These are phyloP conservation scores for Nemophila menziesii DNA, from an alignment of 257 asterid genomes.

Conservation along the genomic window DNA sequence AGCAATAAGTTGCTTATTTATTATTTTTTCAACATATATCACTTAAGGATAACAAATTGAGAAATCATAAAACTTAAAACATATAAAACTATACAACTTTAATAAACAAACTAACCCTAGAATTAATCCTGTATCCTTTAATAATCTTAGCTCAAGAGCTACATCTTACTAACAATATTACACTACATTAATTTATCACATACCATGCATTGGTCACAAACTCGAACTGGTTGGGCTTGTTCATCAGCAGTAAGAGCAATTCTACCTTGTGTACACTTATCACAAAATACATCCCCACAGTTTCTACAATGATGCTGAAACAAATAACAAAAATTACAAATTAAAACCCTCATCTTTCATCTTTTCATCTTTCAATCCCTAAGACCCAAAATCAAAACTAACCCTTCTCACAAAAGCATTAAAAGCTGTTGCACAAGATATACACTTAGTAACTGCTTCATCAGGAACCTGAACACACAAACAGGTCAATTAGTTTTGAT, in stretches of 20 bases:
- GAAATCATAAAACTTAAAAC: too few relatives aligned
- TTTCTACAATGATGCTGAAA: slow-evolving; percentile 84
- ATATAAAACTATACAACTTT: too few relatives aligned
- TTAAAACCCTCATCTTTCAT: neutral
- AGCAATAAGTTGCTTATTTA: neutral
- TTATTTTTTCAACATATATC: too few relatives aligned
- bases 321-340: slow-evolving; percentile 9
- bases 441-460: slow-evolving; percentile 69
- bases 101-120: too few relatives aligned
- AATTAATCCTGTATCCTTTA: too few relatives aligned
- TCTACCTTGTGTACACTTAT: slow-evolving; percentile 96
- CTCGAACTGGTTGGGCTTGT: slow-evolving; percentile 83
- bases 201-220: slow-evolving; percentile 93
- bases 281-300: slow-evolving; percentile 93
- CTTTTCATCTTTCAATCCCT: slow-evolving; percentile 4
- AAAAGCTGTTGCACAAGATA: slow-evolving; percentile 50
- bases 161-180: too few relatives aligned
- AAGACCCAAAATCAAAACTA: slow-evolving; percentile 5
- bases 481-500: slow-evolving; percentile 9
- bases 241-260: slow-evolving; percentile 67
- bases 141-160: too few relatives aligned
- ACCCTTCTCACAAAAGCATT: slow-evolving; percentile 79
- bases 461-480: slow-evolving; percentile 60
- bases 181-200: too few relatives aligned
- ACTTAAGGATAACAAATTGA: too few relatives aligned